phyloP scores from a whole-genome alignment of 1,139 yeast species.

The Pichia sp. region DNA sequence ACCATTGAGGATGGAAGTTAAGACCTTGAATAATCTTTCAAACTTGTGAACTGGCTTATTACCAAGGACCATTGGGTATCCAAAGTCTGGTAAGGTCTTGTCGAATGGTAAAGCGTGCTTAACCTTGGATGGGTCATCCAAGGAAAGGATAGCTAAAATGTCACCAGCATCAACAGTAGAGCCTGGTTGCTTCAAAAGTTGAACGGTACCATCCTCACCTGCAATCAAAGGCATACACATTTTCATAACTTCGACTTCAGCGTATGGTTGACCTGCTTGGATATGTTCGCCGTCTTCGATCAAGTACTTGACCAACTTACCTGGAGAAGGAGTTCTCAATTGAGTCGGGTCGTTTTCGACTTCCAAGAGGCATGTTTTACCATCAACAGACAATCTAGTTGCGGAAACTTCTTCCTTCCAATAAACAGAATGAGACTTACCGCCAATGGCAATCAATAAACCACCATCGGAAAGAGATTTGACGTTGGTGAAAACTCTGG shows the following conservation, averaged over 20 bases:
- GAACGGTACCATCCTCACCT: constrained; percentile 88
- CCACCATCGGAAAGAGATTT: constrained; percentile 93
- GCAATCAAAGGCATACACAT: constrained; percentile 94
- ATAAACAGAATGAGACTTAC: constrained; percentile 90
- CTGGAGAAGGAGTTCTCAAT: constrained; percentile 97
- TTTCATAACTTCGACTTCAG: constrained; percentile 99
- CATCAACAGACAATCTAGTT: constrained; percentile 91
- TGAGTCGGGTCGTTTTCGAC: constrained; percentile 98
- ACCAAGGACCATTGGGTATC: constrained; percentile 77
- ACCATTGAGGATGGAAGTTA: constrained; percentile 78
- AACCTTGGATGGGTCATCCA: constrained; percentile 95
- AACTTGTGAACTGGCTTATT: constrained; percentile 77
- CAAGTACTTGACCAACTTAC: constrained; percentile 87
- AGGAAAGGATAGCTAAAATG: constrained; percentile 84
- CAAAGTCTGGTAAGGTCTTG: constrained; percentile 86
- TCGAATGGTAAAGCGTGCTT: constrained; percentile 95
- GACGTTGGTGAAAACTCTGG: constrained; percentile 82
- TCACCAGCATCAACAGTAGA: constrained; percentile 95
- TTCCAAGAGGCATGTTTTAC: constrained; percentile 89
- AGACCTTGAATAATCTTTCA: constrained; percentile 47
- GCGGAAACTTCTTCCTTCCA: constrained; percentile 98
- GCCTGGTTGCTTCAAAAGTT: constrained; percentile 96
- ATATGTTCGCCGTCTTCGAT: constrained; percentile 96
- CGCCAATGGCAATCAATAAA: constrained; percentile 76
- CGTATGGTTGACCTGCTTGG: constrained; percentile 86